These are phyloP conservation scores for Penicillium herquei DNA, from an alignment of 495 filamentous ascomycete species.

Conservation along the genomic window DNA sequence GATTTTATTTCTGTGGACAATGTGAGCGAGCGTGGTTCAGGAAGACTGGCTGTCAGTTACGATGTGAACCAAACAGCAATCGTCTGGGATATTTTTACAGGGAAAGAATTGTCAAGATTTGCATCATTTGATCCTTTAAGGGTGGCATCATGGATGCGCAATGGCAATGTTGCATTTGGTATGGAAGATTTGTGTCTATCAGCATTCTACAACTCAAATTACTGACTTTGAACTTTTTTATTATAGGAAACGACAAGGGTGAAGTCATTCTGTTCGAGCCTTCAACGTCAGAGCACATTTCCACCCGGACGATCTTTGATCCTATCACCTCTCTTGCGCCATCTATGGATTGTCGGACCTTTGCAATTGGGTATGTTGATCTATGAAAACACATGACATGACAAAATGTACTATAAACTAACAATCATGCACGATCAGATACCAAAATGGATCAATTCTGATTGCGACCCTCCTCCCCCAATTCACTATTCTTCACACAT, in stretches of 20 bases:
- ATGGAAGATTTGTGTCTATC: constrained; percentile 20
- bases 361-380: constrained; percentile 80
- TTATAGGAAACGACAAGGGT: constrained; percentile 78
- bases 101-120: constrained; percentile 85
- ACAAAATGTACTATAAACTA: neutral
- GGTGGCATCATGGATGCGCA: constrained; percentile 92
- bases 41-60: constrained; percentile 86
- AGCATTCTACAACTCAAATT: neutral
- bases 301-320: constrained; percentile 88
- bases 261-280: constrained; percentile 96
- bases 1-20: constrained; percentile 85
- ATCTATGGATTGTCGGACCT: constrained; percentile 88
- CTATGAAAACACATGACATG: too few relatives aligned
- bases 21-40: constrained; percentile 81
- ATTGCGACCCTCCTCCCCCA: constrained; percentile 85
- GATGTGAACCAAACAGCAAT: constrained; percentile 90
- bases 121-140: constrained; percentile 82
- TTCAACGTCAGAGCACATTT: constrained; percentile 87
- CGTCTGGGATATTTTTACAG: constrained; percentile 94
- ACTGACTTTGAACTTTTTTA: constrained; percentile 4
- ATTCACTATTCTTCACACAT: constrained; percentile 92
- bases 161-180: constrained; percentile 98
- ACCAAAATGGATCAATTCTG: constrained; percentile 91
- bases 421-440: constrained; percentile 49
- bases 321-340: constrained; percentile 91